Conservation (phyloP, 352 stramenopile species). For the Globisporangium middletonii region DNA sequence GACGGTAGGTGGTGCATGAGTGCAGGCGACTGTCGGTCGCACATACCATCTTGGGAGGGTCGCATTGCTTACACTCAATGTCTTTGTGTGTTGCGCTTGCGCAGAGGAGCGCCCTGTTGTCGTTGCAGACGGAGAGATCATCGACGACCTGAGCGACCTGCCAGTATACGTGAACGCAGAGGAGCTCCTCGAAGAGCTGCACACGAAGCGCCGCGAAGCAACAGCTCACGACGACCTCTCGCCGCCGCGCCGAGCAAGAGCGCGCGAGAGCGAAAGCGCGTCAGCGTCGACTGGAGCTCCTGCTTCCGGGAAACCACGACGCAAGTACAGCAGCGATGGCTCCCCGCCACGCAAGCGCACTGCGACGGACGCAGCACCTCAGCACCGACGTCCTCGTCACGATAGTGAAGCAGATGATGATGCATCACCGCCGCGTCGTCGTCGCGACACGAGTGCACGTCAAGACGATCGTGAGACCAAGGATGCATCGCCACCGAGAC, state of each 20-base stretch:
- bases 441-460: background rate
- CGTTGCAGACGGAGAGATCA: slow-evolving; percentile 33
- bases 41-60: no score
- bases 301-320: no score
- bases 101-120: slow-evolving; percentile 37
- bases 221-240: slow-evolving; percentile 30
- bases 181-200: slow-evolving; percentile 49
- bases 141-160: slow-evolving; percentile 51
- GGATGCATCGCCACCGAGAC: background rate
- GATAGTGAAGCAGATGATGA: slow-evolving; percentile 12
- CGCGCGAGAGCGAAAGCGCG: background rate
- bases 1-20: slow-evolving; percentile 25
- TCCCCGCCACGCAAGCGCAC: no score
- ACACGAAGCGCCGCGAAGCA: slow-evolving; percentile 17
- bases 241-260: slow-evolving; percentile 29
- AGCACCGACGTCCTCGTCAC: background rate
- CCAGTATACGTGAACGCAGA: slow-evolving; percentile 71
- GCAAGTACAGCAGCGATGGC: no score
- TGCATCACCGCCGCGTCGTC: slow-evolving; percentile 23
- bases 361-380: no score
- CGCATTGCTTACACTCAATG: background rate
- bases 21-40: no score
- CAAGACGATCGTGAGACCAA: background rate
- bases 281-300: no score
- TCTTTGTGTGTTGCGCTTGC: background rate